phyloP scores from a whole-genome alignment of 2,329 filamentous ascomycete species.

The Colletotrichum abscissum region DNA sequence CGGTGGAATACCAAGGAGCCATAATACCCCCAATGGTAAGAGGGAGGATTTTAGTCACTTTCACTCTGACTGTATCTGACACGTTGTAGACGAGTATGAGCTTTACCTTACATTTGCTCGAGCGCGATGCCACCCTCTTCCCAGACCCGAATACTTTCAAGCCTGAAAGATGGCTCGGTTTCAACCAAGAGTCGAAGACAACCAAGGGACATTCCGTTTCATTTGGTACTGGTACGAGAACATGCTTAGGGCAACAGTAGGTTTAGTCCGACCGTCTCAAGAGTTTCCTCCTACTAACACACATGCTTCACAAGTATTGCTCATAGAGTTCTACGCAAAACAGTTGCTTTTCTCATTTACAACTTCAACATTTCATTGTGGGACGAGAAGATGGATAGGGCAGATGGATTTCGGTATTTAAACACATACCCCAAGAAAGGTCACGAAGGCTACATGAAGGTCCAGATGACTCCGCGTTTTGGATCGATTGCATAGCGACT shows the following conservation, averaged over 20 bases:
- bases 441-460: constrained; percentile 28
- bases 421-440: constrained; percentile 33
- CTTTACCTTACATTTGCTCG: constrained; percentile 34
- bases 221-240: constrained; percentile 36
- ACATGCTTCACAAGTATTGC: constrained; percentile 22
- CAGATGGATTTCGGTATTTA: constrained; percentile 25
- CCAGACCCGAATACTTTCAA: constrained; percentile 31
- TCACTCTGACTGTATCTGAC: not conserved
- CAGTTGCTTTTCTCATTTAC: constrained; percentile 30
- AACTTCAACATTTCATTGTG: constrained; percentile 35
- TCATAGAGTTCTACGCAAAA: constrained; percentile 34
- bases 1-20: constrained; percentile 3
- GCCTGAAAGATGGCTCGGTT: constrained; percentile 34
- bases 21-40: constrained; percentile 30
- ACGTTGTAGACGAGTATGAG: constrained; percentile 25
- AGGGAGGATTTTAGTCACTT: no score
- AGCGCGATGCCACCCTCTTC: constrained; percentile 26
- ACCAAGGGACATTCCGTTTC: not conserved
- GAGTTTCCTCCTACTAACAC: not conserved
- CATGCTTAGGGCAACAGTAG: constrained; percentile 37
- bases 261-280: not conserved
- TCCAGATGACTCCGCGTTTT: constrained; percentile 23
- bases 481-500: constrained; percentile 1
- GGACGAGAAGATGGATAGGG: constrained; percentile 16
- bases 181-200: not conserved